These are phyloP conservation scores for Rhodotorula kratochvilovae DNA, from an alignment of 768 basidiomycete genomes.

Conservation along the genomic window DNA sequence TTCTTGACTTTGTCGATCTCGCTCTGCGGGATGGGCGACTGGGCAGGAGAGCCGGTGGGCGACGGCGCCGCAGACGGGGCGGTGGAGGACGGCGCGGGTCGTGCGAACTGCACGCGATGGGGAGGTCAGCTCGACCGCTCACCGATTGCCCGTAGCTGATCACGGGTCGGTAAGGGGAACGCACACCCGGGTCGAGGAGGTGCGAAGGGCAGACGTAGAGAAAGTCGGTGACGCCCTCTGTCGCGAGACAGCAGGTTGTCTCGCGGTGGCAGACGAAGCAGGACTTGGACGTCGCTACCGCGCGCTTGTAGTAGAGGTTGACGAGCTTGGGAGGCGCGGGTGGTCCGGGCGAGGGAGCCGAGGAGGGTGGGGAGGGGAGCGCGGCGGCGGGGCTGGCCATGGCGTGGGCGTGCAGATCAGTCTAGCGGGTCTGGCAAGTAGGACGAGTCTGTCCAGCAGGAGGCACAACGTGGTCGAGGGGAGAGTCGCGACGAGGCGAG, in stretches of 20 bases:
- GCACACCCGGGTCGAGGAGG: slow-evolving; percentile 73
- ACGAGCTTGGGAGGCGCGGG: slow-evolving; percentile 18
- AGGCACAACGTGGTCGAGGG: no score
- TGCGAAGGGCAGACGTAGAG: slow-evolving; percentile 79
- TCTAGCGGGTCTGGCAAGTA: no score
- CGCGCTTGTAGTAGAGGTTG: slow-evolving; percentile 27
- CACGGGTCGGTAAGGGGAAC: no score
- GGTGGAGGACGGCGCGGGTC: slow-evolving; percentile 48
- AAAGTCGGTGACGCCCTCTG: slow-evolving; percentile 75
- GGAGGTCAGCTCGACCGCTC: no score
- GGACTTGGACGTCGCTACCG: slow-evolving; percentile 12
- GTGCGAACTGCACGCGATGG: slow-evolving; percentile 45
- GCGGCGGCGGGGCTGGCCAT: not conserved
- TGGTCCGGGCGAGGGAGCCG: not conserved
- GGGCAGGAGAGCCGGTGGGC: not conserved
- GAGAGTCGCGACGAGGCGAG: no score
- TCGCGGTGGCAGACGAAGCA: slow-evolving; percentile 34
- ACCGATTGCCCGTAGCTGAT: no score
- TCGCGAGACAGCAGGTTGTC: slow-evolving; percentile 52
- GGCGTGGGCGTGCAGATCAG: not conserved
- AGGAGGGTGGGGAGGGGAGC: no score
- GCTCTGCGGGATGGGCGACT: slow-evolving; percentile 28
- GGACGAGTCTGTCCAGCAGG: no score
- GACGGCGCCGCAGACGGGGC: slow-evolving; percentile 43
- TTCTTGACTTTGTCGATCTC: slow-evolving; percentile 42